A percentile compares a stretch with the other conserved stretches of the same genome.
Conservation (phyloP, 2,329 filamentous ascomycete genomes). For the Pseudogymnoascus destructans region DNA sequence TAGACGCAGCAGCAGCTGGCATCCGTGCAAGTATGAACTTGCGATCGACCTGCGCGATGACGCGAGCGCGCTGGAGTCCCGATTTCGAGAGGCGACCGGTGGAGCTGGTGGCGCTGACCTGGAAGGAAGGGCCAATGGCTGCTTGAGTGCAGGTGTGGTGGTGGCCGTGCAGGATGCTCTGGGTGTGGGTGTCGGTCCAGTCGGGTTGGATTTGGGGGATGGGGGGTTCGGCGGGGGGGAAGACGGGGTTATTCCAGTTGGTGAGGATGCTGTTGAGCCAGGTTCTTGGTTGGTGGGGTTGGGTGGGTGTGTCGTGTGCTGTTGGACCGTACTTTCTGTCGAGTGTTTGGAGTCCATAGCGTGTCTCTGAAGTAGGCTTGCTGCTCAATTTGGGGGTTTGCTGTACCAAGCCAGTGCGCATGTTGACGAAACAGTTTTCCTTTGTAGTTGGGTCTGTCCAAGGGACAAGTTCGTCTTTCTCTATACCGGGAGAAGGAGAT, state of each 20-base stretch:
- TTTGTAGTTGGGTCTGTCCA: slow-evolving; percentile 53
- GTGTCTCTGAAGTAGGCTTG: not conserved
- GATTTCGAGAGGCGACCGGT: slow-evolving; percentile 46
- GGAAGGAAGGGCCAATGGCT: slow-evolving; percentile 22
- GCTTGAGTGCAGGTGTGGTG: slow-evolving; percentile 21
- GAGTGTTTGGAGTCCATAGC: not conserved
- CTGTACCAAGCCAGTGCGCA: slow-evolving; percentile 38
- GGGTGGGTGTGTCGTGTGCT: not conserved
- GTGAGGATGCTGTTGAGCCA: slow-evolving; percentile 51
- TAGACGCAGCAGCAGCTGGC: not conserved
- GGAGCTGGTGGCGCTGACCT: slow-evolving; percentile 18
- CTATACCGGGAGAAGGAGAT: slow-evolving; percentile 12
- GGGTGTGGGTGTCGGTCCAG: slow-evolving; percentile 21
- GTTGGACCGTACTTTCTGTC: not conserved
- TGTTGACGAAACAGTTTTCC: slow-evolving; percentile 37
- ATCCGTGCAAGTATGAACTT: slow-evolving; percentile 76
- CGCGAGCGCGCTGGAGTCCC: slow-evolving; percentile 43
- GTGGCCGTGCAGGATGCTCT: slow-evolving; percentile 18
- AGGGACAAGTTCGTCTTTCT: slow-evolving; percentile 28
- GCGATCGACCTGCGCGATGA: slow-evolving; percentile 72
- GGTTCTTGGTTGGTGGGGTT: slow-evolving; percentile 17
- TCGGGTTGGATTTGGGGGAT: slow-evolving; percentile 32
- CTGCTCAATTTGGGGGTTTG: not conserved
- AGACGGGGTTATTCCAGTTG: slow-evolving; percentile 66
- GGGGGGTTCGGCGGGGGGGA: slow-evolving; percentile 35